Base-by-base conservation (phyloP, 1,284 basidiomycete genomes). In the Earliella scabrosa region DNA sequence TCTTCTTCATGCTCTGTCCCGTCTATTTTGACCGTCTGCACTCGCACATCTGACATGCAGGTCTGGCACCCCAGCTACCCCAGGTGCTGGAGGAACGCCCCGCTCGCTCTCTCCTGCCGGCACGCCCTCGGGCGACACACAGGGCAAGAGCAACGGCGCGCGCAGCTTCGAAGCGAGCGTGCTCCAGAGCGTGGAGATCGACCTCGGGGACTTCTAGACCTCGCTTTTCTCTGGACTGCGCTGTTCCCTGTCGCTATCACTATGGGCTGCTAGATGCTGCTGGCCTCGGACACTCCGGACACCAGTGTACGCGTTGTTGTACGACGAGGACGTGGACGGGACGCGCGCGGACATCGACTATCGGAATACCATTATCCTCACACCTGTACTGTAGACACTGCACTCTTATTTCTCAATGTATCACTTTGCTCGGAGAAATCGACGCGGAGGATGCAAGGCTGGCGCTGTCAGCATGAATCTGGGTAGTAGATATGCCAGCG, bases 201-300 rank as follows among this genome's bases (percentile, higher is more conserved):
- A 92, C 69, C 75, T 92, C 34, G 90, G 89, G 41, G 89, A 92
- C 71, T 92, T 92, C 71, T 92, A 75, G 48, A n/a, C n/a, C n/a
- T n/a, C n/a, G 20, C 5, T 31, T 11, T 9, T 34, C 16, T 14
- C n/a, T 41, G 21, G n/a, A 6, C 16, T 8, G n/a, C 23, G 21
- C 39, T 41, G 40, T 31, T 13, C 13, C 29, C 29, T 31, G 6
- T 31, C 29, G 6, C n/a, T n/a, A n/a, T n/a, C n/a, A n/a, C n/a
- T n/a, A n/a, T 31, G 29, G 7, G 29, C 29, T 31, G 29, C 7
- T 31, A 31, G 29, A 31, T 31, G 29, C 13, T 31, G 29, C 39
- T 24, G n/a, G 14, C 39, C 39, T 26, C 35, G 13, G 10, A 8
- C 14, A 14, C 11, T 24, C 13, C 21, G 11, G 39, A 41, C 11